Evolutionary conservation across 2,329 filamentous ascomycete genomes (phyloP), one percentile per base, ranked within the genome.

Genomic region (Hymenoscyphus repandus): DNA sequence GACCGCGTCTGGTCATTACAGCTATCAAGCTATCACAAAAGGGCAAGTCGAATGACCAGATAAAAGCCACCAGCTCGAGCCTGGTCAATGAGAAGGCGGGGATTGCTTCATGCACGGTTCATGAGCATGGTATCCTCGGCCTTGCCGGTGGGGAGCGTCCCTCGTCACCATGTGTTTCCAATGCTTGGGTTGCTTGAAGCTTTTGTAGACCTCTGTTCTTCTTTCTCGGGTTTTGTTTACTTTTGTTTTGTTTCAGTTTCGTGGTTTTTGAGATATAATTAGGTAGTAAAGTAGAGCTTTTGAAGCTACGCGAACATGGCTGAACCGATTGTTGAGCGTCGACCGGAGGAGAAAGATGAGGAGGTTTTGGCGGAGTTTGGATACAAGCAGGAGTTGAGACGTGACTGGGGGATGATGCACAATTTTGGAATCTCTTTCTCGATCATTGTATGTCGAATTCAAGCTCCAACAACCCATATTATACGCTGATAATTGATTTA

Each of bases 381-480:
- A 1, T 83, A 83, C 63, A 76, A 79, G 62, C 79, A 82, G 54
- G 78, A 81, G 58, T 64, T 82, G 55, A 72, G 73, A 33, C 70
- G 79, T 44, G 76, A 80, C 62, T 82, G 79, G 79, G 74, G 75
- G 4, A 58, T 82, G 52, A 67, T 75, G 46, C 79, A 82, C 59
- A 82, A 82, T 60, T 82, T 82, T 66, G 79, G 79, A 27, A 76
- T 82, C 6, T 81, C 77, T 0, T 82, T 82, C 62, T 79, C 77
- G 5, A 82, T 82, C 58, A 82, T 82, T 61, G 75, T 78, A 60
- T 55, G 74, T 65, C 36, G 30, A 6, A 11, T n/a, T 20, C 34
- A 33, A 15, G 11, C 6, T 20, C n/a, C 22, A 31, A 18, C 11
- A 15, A 3, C 20, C 36, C 17, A 3, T 4, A 11, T 11, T 7